Conservation (phyloP, 2,329 filamentous ascomycete species). For the Botryosphaeria dothidea region DNA sequence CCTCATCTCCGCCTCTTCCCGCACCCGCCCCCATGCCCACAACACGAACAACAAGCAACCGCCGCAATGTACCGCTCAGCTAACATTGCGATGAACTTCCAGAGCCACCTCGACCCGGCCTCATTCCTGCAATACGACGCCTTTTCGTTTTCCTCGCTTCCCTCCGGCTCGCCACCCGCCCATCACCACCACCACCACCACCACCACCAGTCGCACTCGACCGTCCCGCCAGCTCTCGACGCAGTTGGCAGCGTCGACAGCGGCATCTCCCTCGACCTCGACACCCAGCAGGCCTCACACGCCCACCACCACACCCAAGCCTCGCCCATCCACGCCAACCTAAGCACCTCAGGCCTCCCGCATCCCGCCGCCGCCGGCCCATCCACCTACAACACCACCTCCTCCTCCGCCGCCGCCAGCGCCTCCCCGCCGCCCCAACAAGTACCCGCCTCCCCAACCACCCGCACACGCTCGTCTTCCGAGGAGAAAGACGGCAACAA, state of each 20-base stretch:
- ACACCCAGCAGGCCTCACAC: constrained; percentile 1
- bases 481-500: constrained; percentile 28
- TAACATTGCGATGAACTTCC: neutral
- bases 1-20: neutral
- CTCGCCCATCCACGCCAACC: constrained; percentile 19
- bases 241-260: constrained; percentile 45
- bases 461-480: constrained; percentile 3
- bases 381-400: neutral
- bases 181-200: neutral
- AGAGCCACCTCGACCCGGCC: constrained; percentile 8
- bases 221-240: constrained; percentile 24
- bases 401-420: constrained; percentile 31
- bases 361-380: neutral
- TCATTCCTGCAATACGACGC: constrained; percentile 13
- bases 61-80: neutral
- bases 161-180: constrained; percentile 3
- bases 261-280: constrained; percentile 39
- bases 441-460: neutral
- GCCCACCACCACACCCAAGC: neutral
- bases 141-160: constrained; percentile 12
- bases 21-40: no score
- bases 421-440: neutral
- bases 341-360: constrained; percentile 47
- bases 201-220: neutral
- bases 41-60: neutral